These are phyloP conservation scores for Parsonsia alboflavescens DNA, from an alignment of 257 asterid species.

Conservation along the genomic window DNA sequence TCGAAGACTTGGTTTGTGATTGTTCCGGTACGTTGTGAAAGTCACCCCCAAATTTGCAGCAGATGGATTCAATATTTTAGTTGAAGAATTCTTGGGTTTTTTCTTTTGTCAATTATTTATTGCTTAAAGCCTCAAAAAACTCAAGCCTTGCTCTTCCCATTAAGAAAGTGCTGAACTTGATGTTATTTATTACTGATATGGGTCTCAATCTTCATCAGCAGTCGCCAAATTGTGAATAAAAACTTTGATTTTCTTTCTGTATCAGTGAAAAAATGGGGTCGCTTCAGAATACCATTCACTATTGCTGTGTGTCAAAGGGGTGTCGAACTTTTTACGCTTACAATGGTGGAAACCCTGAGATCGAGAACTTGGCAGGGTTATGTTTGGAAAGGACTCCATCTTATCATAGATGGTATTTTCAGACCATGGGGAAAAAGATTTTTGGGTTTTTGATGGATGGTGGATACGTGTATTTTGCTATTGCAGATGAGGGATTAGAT, in stretches of 20 bases:
- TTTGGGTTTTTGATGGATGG: constrained; percentile 57
- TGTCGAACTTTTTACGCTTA: constrained; percentile 44
- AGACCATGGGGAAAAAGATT: constrained; percentile 42
- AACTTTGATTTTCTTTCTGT: not conserved
- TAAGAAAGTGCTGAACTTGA: constrained; percentile 5
- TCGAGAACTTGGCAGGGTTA: constrained; percentile 47
- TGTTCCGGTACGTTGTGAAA: constrained; percentile 21
- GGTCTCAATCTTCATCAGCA: not conserved
- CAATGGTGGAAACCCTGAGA: constrained; percentile 41
- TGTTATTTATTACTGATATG: not conserved
- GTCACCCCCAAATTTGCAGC: constrained; percentile 11
- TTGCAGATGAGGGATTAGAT: constrained; percentile 41
- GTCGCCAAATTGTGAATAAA: not conserved
- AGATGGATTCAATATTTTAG: constrained; percentile 14
- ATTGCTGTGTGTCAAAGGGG: constrained; percentile 64
- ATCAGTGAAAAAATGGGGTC: constrained; percentile 28
- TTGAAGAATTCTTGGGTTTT: constrained; percentile 17
- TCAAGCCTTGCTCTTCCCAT: not conserved
- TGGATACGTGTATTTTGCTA: constrained; percentile 49
- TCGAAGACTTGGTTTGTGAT: constrained; percentile 5
- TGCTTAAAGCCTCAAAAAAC: constrained; percentile 9
- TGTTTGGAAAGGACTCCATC: constrained; percentile 72
- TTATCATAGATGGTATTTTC: constrained; percentile 64
- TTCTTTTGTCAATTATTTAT: constrained; percentile 13
- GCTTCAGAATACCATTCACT: constrained; percentile 31